Conservation (phyloP, 768 basidiomycete genomes). For the Lenzites betulinus region DNA sequence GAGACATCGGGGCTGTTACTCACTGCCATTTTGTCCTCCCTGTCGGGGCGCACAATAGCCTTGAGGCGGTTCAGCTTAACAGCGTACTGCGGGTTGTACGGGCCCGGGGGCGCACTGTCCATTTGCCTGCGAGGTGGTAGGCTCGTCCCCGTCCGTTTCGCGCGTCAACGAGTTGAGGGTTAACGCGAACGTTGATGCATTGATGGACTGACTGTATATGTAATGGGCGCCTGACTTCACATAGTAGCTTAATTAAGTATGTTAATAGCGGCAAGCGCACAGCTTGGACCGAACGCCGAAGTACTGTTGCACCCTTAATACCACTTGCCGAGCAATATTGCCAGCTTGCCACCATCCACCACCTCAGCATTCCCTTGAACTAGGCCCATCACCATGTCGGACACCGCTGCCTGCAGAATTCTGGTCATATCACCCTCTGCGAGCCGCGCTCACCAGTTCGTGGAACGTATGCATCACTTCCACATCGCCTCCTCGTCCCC, state of each 20-base stretch:
- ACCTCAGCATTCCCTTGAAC: not conserved
- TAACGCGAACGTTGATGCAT: no score
- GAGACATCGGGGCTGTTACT: no score
- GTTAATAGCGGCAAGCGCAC: not conserved
- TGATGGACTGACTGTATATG: no score
- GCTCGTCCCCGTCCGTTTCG: no score
- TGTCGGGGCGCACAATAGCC: no score
- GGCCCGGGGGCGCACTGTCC: no score
- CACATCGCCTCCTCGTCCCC: slow-evolving; percentile 11
- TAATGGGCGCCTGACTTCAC: no score
- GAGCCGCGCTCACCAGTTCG: slow-evolving; percentile 26
- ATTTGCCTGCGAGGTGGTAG: no score
- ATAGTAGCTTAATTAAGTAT: not conserved
- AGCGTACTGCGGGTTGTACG: no score
- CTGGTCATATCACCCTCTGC: slow-evolving; percentile 31
- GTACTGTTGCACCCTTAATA: not conserved
- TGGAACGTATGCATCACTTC: slow-evolving; percentile 31
- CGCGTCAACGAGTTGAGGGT: no score
- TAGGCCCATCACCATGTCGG: slow-evolving; percentile 1
- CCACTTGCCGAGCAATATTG: slow-evolving; percentile 10
- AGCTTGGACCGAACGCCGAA: not conserved
- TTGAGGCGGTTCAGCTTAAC: no score
- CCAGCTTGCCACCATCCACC: not conserved
- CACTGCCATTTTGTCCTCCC: no score
- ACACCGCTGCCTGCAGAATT: slow-evolving; percentile 24